phyloP scores from a whole-genome alignment of 305 asterid species.

The Fraxinus paxiana region DNA sequence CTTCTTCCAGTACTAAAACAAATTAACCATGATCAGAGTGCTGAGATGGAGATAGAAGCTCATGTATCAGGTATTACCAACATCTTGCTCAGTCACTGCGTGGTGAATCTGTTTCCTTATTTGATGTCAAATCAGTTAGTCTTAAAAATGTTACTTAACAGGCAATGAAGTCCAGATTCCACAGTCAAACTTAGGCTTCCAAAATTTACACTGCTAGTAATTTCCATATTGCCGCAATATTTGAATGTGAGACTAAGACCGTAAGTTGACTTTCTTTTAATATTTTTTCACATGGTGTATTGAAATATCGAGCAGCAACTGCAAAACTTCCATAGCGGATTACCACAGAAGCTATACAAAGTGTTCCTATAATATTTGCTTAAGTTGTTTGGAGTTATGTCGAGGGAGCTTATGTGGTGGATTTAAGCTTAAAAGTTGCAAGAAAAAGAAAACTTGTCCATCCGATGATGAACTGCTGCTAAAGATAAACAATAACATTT shows the following conservation, averaged over 20 bases:
- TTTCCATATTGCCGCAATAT: slow-evolving; percentile 24
- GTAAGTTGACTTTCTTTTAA: slow-evolving; percentile 17
- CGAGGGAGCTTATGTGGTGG: slow-evolving; percentile 33
- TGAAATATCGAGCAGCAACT: slow-evolving; percentile 54
- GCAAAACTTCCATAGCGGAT: slow-evolving; percentile 70
- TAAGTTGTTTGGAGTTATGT: slow-evolving; percentile 70
- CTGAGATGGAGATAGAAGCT: slow-evolving; percentile 71
- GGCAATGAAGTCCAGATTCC: slow-evolving; percentile 57
- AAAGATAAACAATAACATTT: slow-evolving; percentile 29
- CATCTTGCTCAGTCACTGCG: slow-evolving; percentile 16
- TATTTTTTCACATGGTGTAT: slow-evolving; percentile 25
- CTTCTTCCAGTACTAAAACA: slow-evolving; percentile 81
- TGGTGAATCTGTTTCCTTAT: slow-evolving; percentile 10
- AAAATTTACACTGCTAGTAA: slow-evolving; percentile 58
- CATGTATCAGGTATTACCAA: slow-evolving; percentile 52
- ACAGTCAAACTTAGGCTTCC: slow-evolving; percentile 39
- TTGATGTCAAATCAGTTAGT: slow-evolving; percentile 20
- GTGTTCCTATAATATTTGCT: slow-evolving; percentile 81
- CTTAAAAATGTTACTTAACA: slow-evolving; percentile 28
- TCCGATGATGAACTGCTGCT: slow-evolving; percentile 35
- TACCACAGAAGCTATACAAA: slow-evolving; percentile 79
- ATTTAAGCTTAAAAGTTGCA: slow-evolving; percentile 37
- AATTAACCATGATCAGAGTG: slow-evolving; percentile 54
- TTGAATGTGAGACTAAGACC: slow-evolving; percentile 13
- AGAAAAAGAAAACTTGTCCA: slow-evolving; percentile 40